These are phyloP conservation scores for Pseudomonodictys pantanalensis DNA, from an alignment of 495 filamentous ascomycete genomes.

Conservation along the genomic window DNA sequence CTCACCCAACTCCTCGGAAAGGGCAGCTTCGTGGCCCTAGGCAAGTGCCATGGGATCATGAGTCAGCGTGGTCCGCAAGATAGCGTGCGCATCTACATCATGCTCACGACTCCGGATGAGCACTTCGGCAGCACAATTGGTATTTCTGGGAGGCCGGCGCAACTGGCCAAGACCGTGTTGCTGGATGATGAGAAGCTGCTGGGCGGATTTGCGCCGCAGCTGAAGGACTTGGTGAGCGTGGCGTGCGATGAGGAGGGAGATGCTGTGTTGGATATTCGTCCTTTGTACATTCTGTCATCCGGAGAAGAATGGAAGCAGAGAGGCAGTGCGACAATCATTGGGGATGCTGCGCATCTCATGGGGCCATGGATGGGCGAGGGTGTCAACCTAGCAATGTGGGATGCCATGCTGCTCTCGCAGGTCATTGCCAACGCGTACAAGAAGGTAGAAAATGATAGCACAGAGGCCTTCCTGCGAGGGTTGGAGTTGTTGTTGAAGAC, in stretches of 20 bases:
- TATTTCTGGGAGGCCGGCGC: constrained; percentile 36
- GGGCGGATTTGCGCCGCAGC: constrained; percentile 33
- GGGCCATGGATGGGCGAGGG: constrained; percentile 27
- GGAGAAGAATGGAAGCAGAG: constrained; percentile 17
- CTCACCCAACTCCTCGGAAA: constrained; percentile 9
- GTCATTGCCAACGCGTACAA: constrained; percentile 10
- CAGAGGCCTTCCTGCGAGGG: too few relatives aligned
- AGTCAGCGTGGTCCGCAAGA: constrained; percentile 42
- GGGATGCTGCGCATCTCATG: constrained; percentile 34
- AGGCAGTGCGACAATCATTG: constrained; percentile 20
- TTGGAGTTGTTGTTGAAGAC: too few relatives aligned
- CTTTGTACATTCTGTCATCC: constrained; percentile 26
- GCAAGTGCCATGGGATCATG: constrained; percentile 35
- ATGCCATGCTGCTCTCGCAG: constrained; percentile 22
- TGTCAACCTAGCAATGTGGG: constrained; percentile 30
- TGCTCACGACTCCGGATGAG: constrained; percentile 40
- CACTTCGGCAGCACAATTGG: constrained; percentile 33
- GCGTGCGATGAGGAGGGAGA: constrained; percentile 42
- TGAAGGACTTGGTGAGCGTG: constrained; percentile 44
- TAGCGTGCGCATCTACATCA: constrained; percentile 43
- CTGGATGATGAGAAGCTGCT: constrained; percentile 39
- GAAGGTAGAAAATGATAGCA: neutral
- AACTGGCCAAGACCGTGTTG: constrained; percentile 35
- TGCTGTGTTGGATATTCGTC: constrained; percentile 2
- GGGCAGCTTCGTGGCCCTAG: constrained; percentile 27